Evolutionary conservation across 2,329 filamentous ascomycete species (phyloP).

Genomic region (Pyrenochaeta sp.): DNA sequence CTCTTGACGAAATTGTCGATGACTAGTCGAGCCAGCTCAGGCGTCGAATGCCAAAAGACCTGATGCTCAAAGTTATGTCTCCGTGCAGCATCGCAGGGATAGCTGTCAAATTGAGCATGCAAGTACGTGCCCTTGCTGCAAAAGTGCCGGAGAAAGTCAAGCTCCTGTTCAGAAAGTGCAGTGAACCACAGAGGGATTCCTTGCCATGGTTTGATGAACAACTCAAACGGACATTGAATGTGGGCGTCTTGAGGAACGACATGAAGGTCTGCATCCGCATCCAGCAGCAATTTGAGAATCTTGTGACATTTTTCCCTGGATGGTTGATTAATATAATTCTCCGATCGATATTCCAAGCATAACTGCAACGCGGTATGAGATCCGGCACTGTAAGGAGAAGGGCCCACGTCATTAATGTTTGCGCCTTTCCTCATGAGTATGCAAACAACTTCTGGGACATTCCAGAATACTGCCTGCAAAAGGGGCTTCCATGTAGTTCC

Average conservation of each 20-base stretch:
- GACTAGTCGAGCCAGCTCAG: slow-evolving; percentile 28
- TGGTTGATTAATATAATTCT: slow-evolving; percentile 20
- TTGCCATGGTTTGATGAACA: slow-evolving; percentile 41
- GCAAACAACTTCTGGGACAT: slow-evolving; percentile 37
- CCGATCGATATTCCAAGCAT: slow-evolving; percentile 30
- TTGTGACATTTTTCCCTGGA: slow-evolving; percentile 29
- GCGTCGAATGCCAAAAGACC: slow-evolving; percentile 42
- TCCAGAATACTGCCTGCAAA: slow-evolving; percentile 42
- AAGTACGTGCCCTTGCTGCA: slow-evolving; percentile 34
- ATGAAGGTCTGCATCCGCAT: slow-evolving; percentile 39
- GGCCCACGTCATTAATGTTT: slow-evolving; percentile 28
- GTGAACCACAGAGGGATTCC: slow-evolving; percentile 30
- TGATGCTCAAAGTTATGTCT: slow-evolving; percentile 40
- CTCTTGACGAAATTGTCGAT: slow-evolving; percentile 26
- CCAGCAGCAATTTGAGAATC: slow-evolving; percentile 37
- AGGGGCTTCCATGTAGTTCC: slow-evolving; percentile 38
- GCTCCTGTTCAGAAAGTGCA: slow-evolving; percentile 25
- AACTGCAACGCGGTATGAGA: slow-evolving; percentile 34
- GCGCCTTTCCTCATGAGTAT: slow-evolving; percentile 40
- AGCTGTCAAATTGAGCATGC: slow-evolving; percentile 25
- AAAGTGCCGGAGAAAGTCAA: slow-evolving; percentile 38
- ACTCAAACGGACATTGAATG: slow-evolving; percentile 27
- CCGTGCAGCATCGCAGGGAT: slow-evolving; percentile 26
- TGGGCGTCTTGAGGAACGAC: slow-evolving; percentile 18
- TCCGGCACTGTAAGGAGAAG: slow-evolving; percentile 11